These are phyloP conservation scores for Pyrenophora seminiperda DNA, from an alignment of 2,329 filamentous ascomycete species.

Conservation along the genomic window DNA sequence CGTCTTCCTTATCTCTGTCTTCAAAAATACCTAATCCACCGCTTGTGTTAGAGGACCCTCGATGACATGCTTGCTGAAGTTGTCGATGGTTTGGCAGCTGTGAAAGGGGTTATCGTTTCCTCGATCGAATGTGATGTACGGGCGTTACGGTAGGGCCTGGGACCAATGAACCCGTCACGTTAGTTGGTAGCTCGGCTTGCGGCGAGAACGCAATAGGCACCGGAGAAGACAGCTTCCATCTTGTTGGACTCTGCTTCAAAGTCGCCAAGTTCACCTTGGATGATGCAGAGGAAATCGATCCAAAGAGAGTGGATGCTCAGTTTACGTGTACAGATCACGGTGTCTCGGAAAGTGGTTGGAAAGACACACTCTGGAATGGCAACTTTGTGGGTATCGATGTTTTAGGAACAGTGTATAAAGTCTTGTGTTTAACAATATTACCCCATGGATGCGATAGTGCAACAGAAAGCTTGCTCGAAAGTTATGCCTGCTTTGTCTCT, in stretches of 20 bases:
- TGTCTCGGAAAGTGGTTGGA: conserved; percentile 29
- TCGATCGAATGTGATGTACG: too few relatives aligned
- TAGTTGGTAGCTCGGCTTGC: conserved; percentile 21
- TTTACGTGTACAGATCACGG: conserved; percentile 20
- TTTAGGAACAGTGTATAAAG: too few relatives aligned
- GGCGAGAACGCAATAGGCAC: conserved; percentile 30
- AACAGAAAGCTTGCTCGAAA: too few relatives aligned
- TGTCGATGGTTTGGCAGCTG: conserved; percentile 27
- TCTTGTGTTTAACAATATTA: too few relatives aligned
- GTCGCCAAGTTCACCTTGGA: conserved; percentile 30
- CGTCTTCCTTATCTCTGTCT: conserved; percentile 4
- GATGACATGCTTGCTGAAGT: conserved; percentile 30
- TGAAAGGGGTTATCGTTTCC: conserved; percentile 1
- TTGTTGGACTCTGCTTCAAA: conserved; percentile 23
- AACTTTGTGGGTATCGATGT: too few relatives aligned
- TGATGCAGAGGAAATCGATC: conserved; percentile 38
- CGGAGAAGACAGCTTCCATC: conserved; percentile 35
- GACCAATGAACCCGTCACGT: conserved; percentile 19
- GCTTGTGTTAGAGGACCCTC: conserved; percentile 3
- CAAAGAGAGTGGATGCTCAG: conserved; percentile 30
- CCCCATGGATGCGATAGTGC: too few relatives aligned
- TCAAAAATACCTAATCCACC: conserved; percentile 45
- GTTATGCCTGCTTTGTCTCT: too few relatives aligned
- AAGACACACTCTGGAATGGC: too few relatives aligned
- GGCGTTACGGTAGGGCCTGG: too few relatives aligned